A percentile compares a stretch with the other conserved stretches of the same genome.
Evolutionary conservation across 1,139 yeast species (phyloP).

Genomic region (Taiozyma sp.): DNA sequence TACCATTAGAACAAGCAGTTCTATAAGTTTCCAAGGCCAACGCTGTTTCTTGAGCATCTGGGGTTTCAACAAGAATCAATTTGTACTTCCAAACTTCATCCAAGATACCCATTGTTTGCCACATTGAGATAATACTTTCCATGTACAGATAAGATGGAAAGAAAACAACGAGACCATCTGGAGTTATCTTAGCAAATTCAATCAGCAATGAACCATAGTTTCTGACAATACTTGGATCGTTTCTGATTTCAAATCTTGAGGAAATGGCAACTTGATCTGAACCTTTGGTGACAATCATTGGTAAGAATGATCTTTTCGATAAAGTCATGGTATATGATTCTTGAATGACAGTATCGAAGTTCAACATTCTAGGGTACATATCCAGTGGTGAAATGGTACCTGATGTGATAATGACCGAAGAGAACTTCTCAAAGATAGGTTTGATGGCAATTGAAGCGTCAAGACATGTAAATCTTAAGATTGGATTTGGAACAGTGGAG

Average conservation of each 20-base stretch:
- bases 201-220: slow-evolving; percentile 90
- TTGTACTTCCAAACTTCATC: slow-evolving; percentile 99
- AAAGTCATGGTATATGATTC: slow-evolving; percentile 95
- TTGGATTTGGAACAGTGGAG: slow-evolving; percentile 96
- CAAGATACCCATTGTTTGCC: slow-evolving; percentile 97
- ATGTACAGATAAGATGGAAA: slow-evolving; percentile 95
- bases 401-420: slow-evolving; percentile 92
- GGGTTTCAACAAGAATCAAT: slow-evolving; percentile 93
- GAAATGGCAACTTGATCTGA: slow-evolving; percentile 97
- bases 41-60: slow-evolving; percentile 98
- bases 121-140: slow-evolving; percentile 97
- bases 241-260: slow-evolving; percentile 93
- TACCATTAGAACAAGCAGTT: slow-evolving; percentile 94
- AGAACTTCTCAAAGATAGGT: slow-evolving; percentile 91
- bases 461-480: slow-evolving; percentile 88
- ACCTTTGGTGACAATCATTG: slow-evolving; percentile 95
- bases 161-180: slow-evolving; percentile 97
- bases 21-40: slow-evolving; percentile 92
- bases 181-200: slow-evolving; percentile 92
- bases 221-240: slow-evolving; percentile 96
- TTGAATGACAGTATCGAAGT: slow-evolving; percentile 90
- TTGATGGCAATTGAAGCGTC: slow-evolving; percentile 98
- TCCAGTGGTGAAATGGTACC: slow-evolving; percentile 98
- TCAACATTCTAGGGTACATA: slow-evolving; percentile 97
- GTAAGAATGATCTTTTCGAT: slow-evolving; percentile 87